Evolutionary conservation across 2,329 filamentous ascomycete genomes (phyloP).

Genomic region (Xylariomycetidae sp.): DNA sequence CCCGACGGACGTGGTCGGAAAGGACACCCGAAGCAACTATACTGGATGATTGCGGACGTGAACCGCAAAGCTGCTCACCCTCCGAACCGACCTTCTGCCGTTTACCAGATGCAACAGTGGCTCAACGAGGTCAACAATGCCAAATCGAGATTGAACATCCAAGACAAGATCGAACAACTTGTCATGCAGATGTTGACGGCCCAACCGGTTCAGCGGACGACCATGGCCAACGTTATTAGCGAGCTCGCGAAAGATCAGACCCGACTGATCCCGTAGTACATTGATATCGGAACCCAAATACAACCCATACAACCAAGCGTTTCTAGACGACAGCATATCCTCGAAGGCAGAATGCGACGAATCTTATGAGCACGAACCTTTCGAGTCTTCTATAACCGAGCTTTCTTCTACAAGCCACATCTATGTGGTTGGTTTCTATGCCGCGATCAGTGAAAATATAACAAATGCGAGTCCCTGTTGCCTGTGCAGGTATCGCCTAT

Average conservation of each 20-base stretch:
- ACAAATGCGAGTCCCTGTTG: no score
- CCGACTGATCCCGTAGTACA: no score
- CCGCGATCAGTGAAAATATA: no score
- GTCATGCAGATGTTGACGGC: conserved; percentile 49
- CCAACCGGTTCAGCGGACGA: conserved; percentile 45
- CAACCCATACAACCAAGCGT: no score
- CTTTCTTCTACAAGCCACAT: no score
- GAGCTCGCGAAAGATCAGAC: conserved; percentile 31
- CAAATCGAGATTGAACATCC: conserved; percentile 36
- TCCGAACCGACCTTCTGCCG: conserved; percentile 29
- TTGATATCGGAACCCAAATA: no score
- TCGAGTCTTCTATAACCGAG: no score
- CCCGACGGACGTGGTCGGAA: conserved; percentile 46
- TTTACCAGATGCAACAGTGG: conserved; percentile 51
- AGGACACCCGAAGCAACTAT: conserved; percentile 43
- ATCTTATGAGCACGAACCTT: no score
- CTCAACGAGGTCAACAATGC: conserved; percentile 46
- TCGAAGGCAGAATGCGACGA: no score
- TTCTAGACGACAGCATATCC: no score
- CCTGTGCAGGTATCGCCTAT: no score
- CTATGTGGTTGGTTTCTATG: no score
- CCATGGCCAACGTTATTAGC: conserved; percentile 44
- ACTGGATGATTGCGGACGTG: conserved; percentile 54
- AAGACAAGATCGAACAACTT: conserved; percentile 45
- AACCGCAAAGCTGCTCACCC: conserved; percentile 33